phyloP scores from a whole-genome alignment of 2,329 filamentous ascomycete genomes.

The Ophiostoma sp. region DNA sequence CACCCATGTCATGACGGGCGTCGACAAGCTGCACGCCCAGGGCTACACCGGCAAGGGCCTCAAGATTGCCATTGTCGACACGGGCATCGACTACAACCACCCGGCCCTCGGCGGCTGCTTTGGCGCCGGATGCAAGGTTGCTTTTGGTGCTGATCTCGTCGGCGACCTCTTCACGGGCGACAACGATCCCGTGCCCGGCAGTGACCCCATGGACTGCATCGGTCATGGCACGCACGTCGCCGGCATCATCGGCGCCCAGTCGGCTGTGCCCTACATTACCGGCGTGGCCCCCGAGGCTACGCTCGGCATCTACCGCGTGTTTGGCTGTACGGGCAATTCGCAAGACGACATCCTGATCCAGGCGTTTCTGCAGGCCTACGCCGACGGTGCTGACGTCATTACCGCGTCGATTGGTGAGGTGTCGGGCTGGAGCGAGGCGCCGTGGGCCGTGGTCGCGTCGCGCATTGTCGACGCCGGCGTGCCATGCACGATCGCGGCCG shows the following conservation, averaged over 20 bases:
- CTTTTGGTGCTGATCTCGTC: not conserved
- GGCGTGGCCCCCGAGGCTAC: slow-evolving; percentile 31
- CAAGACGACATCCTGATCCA: slow-evolving; percentile 53
- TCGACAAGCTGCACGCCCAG: not conserved
- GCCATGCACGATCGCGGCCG: slow-evolving; percentile 48
- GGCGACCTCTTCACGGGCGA: not conserved
- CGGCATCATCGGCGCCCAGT: slow-evolving; percentile 29
- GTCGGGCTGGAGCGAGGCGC: slow-evolving; percentile 49
- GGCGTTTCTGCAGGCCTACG: slow-evolving; percentile 55
- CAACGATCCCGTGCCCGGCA: slow-evolving; percentile 21
- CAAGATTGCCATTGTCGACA: not conserved
- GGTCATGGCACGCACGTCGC: slow-evolving; percentile 26
- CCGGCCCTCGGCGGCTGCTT: not conserved
- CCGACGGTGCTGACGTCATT: slow-evolving; percentile 55
- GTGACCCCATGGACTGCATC: slow-evolving; percentile 29
- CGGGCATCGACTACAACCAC: not conserved
- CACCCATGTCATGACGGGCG: not conserved
- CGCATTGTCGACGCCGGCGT: slow-evolving; percentile 51
- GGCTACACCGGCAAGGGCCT: not conserved
- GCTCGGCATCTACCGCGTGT: slow-evolving; percentile 30
- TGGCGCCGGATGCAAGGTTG: not conserved
- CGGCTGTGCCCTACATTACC: slow-evolving; percentile 8
- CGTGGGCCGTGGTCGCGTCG: slow-evolving; percentile 46
- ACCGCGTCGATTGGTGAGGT: slow-evolving; percentile 49
- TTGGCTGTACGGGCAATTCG: slow-evolving; percentile 26